phyloP scores from a whole-genome alignment of 139 green algal genomes.

The Chlamydomonas sp. region DNA sequence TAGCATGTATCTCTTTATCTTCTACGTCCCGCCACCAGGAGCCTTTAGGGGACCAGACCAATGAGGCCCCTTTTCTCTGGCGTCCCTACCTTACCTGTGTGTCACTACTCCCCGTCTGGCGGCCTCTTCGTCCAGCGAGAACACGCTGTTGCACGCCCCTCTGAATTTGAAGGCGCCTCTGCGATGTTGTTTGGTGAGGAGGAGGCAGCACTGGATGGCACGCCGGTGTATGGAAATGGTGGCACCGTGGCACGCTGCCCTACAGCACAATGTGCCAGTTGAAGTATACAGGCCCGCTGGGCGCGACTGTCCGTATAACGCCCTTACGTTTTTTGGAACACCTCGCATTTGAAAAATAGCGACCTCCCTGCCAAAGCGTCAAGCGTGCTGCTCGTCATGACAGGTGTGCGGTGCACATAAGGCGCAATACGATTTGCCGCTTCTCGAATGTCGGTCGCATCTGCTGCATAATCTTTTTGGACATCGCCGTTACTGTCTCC shows the following conservation, averaged over 20 bases:
- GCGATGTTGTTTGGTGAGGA: neutral
- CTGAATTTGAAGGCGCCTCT: slow-evolving; percentile 77
- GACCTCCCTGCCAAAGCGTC: neutral
- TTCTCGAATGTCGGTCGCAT: slow-evolving; percentile 47
- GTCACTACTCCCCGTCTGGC: slow-evolving; percentile 71
- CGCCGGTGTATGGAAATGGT: neutral
- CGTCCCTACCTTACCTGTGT: slow-evolving; percentile 52
- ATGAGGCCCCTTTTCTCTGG: neutral
- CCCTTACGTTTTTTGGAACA: slow-evolving; percentile 63
- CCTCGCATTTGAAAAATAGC: slow-evolving; percentile 82
- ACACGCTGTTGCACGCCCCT: slow-evolving; percentile 77
- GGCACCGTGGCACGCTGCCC: slow-evolving; percentile 13
- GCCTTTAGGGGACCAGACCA: neutral
- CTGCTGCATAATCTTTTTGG: slow-evolving; percentile 19
- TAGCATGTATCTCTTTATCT: too few relatives aligned
- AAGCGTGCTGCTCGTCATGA: slow-evolving; percentile 11
- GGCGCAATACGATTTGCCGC: slow-evolving; percentile 56
- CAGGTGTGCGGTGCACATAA: slow-evolving; percentile 60
- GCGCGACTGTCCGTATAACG: too few relatives aligned
- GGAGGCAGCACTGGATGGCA: neutral
- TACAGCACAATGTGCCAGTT: neutral
- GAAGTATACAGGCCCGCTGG: too few relatives aligned
- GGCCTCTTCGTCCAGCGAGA: slow-evolving; percentile 59
- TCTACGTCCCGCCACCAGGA: neutral
- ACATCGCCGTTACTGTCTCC: too few relatives aligned